Conservation (phyloP, 495 filamentous ascomycete species). For the Daldinia decipiens region DNA sequence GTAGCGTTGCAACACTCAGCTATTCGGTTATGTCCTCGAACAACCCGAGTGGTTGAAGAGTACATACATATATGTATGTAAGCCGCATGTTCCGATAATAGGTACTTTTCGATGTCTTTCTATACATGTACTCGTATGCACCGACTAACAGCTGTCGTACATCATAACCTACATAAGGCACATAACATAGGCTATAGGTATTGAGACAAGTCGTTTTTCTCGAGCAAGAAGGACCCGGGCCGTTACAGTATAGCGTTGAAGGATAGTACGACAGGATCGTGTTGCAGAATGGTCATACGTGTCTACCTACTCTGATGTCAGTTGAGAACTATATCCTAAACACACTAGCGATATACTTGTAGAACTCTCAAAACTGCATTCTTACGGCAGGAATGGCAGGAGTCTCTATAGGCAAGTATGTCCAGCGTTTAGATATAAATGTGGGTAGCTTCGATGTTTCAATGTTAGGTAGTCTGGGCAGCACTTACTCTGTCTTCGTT, state of each 20-base stretch:
- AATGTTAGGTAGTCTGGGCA: neutral
- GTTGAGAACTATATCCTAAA: conserved; percentile 3
- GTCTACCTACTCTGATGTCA: conserved; percentile 15
- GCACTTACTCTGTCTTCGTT: conserved; percentile 3
- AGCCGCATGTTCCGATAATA: neutral
- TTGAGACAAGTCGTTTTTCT: neutral
- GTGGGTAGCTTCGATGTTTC: neutral
- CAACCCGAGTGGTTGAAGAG: conserved; percentile 15
- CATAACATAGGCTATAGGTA: neutral
- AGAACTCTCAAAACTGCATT: neutral
- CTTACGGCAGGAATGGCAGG: conserved; percentile 1
- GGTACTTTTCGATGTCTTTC: neutral
- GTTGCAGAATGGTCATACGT: neutral
- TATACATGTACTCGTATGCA: neutral
- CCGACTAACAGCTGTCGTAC: neutral
- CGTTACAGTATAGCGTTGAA: neutral
- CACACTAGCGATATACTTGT: neutral
- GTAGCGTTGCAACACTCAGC: neutral
- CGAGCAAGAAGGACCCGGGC: neutral
- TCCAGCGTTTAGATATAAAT: neutral
- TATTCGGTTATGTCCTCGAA: conserved; percentile 4
- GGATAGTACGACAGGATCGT: neutral
- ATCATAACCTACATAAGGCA: neutral
- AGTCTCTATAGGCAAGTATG: neutral
- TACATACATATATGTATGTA: neutral